Evolutionary conservation across 2,329 filamentous ascomycete genomes (phyloP).

Genomic region (Drechslerella coelobrocha): DNA sequence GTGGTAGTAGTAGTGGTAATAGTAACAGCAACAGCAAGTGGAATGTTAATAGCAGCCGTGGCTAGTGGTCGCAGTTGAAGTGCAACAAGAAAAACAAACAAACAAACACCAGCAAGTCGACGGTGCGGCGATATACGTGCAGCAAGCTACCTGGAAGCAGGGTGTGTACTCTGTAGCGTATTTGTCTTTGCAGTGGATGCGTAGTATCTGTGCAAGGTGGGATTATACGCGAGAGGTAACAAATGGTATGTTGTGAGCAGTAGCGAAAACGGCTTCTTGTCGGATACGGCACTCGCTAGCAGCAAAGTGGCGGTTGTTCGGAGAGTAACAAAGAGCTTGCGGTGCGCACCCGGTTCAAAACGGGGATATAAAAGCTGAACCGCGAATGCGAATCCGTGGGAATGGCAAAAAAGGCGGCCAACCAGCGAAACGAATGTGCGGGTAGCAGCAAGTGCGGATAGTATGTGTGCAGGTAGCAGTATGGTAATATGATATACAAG

Average conservation of each 20-base stretch:
- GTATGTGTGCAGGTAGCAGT: not conserved
- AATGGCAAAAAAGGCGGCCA: conserved; percentile 14
- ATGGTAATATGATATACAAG: conserved; percentile 6
- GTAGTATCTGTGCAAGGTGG: not conserved
- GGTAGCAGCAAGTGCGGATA: not conserved
- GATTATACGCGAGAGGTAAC: conserved; percentile 47
- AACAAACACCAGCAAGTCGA: conserved; percentile 3
- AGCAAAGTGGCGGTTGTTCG: conserved; percentile 46
- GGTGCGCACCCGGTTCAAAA: conserved; percentile 46
- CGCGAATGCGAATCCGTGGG: conserved; percentile 35
- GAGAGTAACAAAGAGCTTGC: conserved; percentile 33
- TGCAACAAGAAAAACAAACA: conserved; percentile 24
- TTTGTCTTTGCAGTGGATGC: not conserved
- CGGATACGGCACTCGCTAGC: conserved; percentile 36
- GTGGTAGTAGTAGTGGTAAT: not conserved
- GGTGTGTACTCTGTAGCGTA: not conserved
- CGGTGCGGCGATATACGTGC: not conserved
- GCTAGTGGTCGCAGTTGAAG: not conserved
- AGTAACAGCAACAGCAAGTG: not conserved
- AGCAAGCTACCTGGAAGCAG: not conserved
- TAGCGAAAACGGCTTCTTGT: conserved; percentile 14
- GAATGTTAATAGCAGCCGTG: not conserved
- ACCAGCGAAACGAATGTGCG: conserved; percentile 1
- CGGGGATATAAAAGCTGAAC: conserved; percentile 46
- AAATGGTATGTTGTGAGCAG: conserved; percentile 35